A percentile compares a stretch with the other conserved stretches of the same genome.
Evolutionary conservation across 306 rosid genomes (phyloP).

Genomic region (Prinsepia uniflora): DNA sequence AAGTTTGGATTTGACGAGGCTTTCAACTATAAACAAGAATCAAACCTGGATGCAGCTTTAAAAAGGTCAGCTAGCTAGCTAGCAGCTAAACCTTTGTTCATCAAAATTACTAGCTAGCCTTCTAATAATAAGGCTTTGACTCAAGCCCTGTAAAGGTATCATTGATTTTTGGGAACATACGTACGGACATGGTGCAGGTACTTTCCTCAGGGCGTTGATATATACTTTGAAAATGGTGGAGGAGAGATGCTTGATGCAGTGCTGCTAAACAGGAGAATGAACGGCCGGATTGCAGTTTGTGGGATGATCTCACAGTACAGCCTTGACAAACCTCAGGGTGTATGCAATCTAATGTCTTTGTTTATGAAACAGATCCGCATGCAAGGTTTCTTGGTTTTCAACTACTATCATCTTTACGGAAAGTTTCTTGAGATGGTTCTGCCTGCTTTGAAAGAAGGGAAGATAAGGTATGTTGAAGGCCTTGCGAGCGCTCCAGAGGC

Average conservation of each 20-base stretch:
- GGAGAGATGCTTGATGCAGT: no score
- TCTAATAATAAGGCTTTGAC: conserved; percentile 15
- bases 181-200: no score
- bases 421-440: conserved; percentile 54
- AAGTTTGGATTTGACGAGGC: conserved; percentile 29
- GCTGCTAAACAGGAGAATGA: no score
- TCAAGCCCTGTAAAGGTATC: no score
- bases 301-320: conserved; percentile 51
- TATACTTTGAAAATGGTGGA: no score
- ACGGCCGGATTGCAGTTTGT: no score
- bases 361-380: conserved; percentile 35
- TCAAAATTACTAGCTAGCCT: neutral
- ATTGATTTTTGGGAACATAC: no score
- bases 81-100: neutral
- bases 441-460: conserved; percentile 52
- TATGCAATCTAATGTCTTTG: conserved; percentile 35
- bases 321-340: conserved; percentile 49
- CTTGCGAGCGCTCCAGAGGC: conserved; percentile 33
- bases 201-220: no score
- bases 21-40: conserved; percentile 42
- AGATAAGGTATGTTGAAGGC: conserved; percentile 32
- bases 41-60: conserved; percentile 27
- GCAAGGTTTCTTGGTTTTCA: conserved; percentile 48
- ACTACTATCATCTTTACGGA: conserved; percentile 42
- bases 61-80: neutral